Conservation (phyloP, 495 filamentous ascomycete species). For the Podospora fimiseda region DNA sequence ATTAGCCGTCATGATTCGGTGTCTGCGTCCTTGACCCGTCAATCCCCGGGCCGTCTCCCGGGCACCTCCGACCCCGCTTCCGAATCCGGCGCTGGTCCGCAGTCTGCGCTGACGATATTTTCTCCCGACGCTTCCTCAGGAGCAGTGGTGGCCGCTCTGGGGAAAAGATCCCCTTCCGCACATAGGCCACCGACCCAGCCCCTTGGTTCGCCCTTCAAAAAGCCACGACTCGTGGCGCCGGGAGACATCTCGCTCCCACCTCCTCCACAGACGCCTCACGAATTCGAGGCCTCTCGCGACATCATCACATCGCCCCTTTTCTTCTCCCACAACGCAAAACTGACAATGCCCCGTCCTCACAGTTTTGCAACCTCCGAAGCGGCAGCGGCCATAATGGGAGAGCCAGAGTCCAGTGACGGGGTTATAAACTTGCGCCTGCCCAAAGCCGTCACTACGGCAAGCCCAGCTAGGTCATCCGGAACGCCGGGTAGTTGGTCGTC, state of each 20-base stretch:
- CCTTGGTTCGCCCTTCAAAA: conserved; percentile 20
- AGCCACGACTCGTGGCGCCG: conserved; percentile 21
- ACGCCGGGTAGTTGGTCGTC: conserved; percentile 43
- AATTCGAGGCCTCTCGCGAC: conserved; percentile 20
- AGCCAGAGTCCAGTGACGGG: conserved; percentile 42
- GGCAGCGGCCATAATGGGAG: conserved; percentile 53
- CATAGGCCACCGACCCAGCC: conserved; percentile 6
- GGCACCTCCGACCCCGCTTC: background rate
- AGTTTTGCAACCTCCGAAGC: conserved; percentile 50
- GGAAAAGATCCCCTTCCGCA: conserved; percentile 14
- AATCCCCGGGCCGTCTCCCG: background rate
- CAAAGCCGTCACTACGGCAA: conserved; percentile 46
- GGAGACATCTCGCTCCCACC: conserved; percentile 22
- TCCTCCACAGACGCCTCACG: conserved; percentile 13
- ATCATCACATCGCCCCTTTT: conserved; percentile 47
- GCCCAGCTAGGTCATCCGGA: conserved; percentile 43
- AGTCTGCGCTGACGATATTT: conserved; percentile 1
- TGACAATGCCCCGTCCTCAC: conserved; percentile 42
- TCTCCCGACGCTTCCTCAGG: conserved; percentile 1
- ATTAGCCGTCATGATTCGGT: conserved; percentile 22
- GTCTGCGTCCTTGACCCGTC: conserved; percentile 7
- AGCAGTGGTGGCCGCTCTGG: background rate
- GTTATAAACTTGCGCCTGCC: conserved; percentile 61
- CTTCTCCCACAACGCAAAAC: conserved; percentile 47
- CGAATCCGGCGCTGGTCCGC: background rate